These are phyloP conservation scores for Metarhizium brunneum DNA, from an alignment of 2,329 filamentous ascomycete genomes.

Conservation along the genomic window DNA sequence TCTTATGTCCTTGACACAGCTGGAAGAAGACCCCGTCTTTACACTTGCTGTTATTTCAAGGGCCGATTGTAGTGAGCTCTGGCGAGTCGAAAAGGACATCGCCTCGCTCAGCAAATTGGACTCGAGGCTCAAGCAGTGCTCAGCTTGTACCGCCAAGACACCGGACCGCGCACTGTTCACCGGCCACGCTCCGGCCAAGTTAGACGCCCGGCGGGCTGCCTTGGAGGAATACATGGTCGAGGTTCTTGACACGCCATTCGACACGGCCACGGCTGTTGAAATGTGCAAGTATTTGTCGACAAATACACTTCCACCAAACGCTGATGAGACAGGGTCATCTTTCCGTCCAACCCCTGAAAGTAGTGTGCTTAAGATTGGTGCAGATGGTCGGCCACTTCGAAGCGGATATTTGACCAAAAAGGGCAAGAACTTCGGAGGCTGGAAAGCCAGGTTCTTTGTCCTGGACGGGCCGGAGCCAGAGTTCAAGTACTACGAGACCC, in stretches of 20 bases:
- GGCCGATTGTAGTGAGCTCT: conserved; percentile 68
- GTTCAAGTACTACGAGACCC: conserved; percentile 84
- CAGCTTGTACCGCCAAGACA: conserved; percentile 63
- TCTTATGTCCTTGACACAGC: conserved; percentile 66
- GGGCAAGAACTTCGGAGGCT: conserved; percentile 97
- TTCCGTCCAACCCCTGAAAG: conserved; percentile 15
- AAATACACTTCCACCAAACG: conserved; percentile 52
- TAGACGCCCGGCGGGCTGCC: conserved; percentile 75
- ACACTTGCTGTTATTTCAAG: conserved; percentile 79
- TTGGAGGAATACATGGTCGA: conserved; percentile 81
- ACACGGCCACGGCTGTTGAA: conserved; percentile 65
- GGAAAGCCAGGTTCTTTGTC: conserved; percentile 73
- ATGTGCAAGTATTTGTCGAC: conserved; percentile 82
- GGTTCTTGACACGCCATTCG: conserved; percentile 73
- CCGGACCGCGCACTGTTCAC: conserved; percentile 82
- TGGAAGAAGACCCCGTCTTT: conserved; percentile 90
- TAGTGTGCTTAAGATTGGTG: conserved; percentile 33
- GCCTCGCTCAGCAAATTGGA: conserved; percentile 74
- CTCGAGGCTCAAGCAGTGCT: conserved; percentile 64
- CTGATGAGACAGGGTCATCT: conserved; percentile 39
- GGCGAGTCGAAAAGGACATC: conserved; percentile 91
- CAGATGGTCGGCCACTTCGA: conserved; percentile 60
- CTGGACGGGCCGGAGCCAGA: conserved; percentile 41
- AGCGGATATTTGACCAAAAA: conserved; percentile 92
- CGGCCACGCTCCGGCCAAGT: conserved; percentile 85